Base-by-base conservation (phyloP, 768 basidiomycete genomes). In the Naganishia kalamii region DNA sequence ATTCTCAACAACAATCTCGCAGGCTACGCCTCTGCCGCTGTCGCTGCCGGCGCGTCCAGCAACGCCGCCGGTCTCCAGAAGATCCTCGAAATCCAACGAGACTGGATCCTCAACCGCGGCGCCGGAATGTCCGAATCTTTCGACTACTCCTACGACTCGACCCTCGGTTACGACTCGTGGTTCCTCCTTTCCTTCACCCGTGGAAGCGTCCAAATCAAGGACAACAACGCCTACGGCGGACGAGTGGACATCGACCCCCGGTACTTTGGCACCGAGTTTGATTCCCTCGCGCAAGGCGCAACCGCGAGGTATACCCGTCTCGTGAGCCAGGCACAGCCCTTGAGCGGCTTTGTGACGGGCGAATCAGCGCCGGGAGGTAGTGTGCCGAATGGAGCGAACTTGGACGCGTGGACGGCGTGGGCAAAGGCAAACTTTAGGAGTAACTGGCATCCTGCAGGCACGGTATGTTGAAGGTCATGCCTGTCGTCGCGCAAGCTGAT, bases 371-470 rank as follows among this genome's bases (percentile, higher is more conserved):
- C 67, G 3, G 63, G 63, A 0, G 30, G 32, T n/a, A n/a, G 30
- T 2, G 62, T 68, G 5, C 37, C 65, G 12, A n/a, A 54, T 15
- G 61, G 49, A 23, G 50, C 43, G 32, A 15, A 27, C 27, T 44
- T 69, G 47, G 60, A 69, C 25, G 17, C 17, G 19, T 75, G 72
- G 72, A 68, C 62, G 15, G 63, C 47, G 2, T 75, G 74, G 74
- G 50, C 65, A 12, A 52, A 69, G 47, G 51, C 51, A 19, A 71
- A 70, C 35, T 75, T 69, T 49, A 63, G 70, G 46, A 70, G 68
- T 43, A 71, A 71, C 51, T 71, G 70, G 69, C 74, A 76, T 46
- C 75, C 75, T 32, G 74, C 74, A 23, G 75, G n/a, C n/a, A n/a
- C n/a, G n/a, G n/a, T n/a, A n/a, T n/a, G n/a, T n/a, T n/a, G n/a